These are phyloP conservation scores for Aquilaria agallochum DNA, from an alignment of 441 rosid genomes.

Conservation along the genomic window DNA sequence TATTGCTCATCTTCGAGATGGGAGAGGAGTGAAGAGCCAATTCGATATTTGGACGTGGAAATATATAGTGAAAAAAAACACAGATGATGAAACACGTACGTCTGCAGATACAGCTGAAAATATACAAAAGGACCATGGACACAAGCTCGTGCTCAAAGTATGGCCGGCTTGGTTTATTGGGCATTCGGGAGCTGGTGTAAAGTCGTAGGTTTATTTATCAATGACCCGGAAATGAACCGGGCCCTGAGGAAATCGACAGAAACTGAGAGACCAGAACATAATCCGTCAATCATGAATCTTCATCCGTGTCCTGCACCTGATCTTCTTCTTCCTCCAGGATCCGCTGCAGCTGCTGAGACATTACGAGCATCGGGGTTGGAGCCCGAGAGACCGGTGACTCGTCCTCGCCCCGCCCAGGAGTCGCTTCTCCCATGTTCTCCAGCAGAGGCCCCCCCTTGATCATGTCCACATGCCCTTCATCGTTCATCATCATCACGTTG, in stretches of 20 bases:
- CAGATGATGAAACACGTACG: no score
- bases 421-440: conserved; percentile 7
- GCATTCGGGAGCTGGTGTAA: conserved; percentile 20
- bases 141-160: conserved; percentile 1
- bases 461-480: conserved; percentile 32
- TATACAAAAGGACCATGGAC: background rate
- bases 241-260: background rate
- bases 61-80: no score
- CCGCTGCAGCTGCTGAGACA: conserved; percentile 23
- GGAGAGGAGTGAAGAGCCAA: no score
- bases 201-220: conserved; percentile 4
- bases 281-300: no score
- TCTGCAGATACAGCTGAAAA: no score
- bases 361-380: conserved; percentile 30
- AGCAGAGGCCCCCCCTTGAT: conserved; percentile 27
- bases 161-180: background rate
- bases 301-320: background rate
- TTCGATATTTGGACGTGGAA: no score
- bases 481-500: conserved; percentile 43
- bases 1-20: no score
- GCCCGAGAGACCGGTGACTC: conserved; percentile 24
- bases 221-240: conserved; percentile 15
- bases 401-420: conserved; percentile 7
- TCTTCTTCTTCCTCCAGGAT: conserved; percentile 13
- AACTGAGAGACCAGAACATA: background rate